Evolutionary conservation across 768 basidiomycete species (phyloP), one percentile per base, ranked within the genome.

Genomic region (Arthromyces matolae): DNA sequence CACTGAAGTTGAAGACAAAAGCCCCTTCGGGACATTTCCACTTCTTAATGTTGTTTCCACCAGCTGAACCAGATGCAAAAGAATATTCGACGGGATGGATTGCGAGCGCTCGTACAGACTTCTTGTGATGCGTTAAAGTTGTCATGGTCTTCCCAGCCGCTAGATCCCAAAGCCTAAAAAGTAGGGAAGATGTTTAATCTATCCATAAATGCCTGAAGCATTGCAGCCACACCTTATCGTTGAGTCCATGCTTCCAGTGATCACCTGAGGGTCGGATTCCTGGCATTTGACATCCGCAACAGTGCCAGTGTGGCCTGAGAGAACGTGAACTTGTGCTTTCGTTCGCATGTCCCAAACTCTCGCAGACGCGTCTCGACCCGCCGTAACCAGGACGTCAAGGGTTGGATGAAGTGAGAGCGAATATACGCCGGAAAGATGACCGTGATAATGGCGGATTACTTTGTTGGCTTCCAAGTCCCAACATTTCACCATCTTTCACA

Each of bases 261-360:
- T 94, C 51, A 99, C 89, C 64, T 99, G 96, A 4, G 96, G 96
- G 61, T 99, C 96, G 2, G 89, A 91, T 32, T 95, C 94, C 66
- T 98, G 94, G 59, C 89, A 94, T 63, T 94, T 86, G 19, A 99
- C 94, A 60, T 93, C 91, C 4, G 94, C 92, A 36, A 99, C 86
- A 0, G 96, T 99, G 18, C 80, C 93, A 0, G 92, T 94, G 68
- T 99, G 96, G 1, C 96, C 96, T 0, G 89, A 71, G 19, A 99
- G 78, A 34, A 93, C 86, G 64, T 96, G 92, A 41, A 98, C 90
- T 61, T 93, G 91, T 8, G 93, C 89, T 61, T 97, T 95, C 25
- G 94, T 95, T 31, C 96, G 83, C 95, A 99, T 98, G 63, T 99
- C 96, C 96, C 96, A 99, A 0, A 97, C 94, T 48, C 96, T 83